phyloP scores from a whole-genome alignment of 2,329 filamentous ascomycete species.

The Leptographium flavum region DNA sequence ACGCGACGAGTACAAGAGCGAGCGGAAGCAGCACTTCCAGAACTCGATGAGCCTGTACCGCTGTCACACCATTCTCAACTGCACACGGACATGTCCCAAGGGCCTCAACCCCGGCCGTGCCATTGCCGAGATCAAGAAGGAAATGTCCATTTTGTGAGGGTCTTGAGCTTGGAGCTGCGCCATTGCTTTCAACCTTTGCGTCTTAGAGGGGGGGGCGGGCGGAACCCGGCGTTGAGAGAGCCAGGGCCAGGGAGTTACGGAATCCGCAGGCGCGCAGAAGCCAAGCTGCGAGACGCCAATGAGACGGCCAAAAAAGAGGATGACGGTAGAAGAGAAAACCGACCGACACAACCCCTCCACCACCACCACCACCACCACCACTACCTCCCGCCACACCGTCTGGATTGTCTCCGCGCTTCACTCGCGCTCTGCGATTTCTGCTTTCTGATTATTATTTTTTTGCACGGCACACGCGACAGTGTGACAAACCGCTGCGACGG shows the following conservation, averaged over 20 bases:
- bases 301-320: background rate
- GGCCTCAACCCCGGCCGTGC: slow-evolving; percentile 89
- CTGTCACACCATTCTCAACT: slow-evolving; percentile 99
- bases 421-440: background rate
- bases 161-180: too few relatives aligned
- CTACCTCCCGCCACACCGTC: too few relatives aligned
- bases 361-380: background rate
- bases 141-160: slow-evolving; percentile 68
- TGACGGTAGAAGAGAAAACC: background rate
- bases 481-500: background rate
- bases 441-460: too few relatives aligned
- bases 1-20: slow-evolving; percentile 74
- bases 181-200: background rate
- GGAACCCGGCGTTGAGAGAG: background rate
- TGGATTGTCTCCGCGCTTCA: background rate
- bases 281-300: background rate
- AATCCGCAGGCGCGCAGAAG: background rate
- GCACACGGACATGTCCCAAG: slow-evolving; percentile 95
- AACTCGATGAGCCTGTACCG: slow-evolving; percentile 99
- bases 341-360: background rate
- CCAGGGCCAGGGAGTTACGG: background rate
- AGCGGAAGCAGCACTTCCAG: slow-evolving; percentile 84
- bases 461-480: too few relatives aligned
- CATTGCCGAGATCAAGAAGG: slow-evolving; percentile 98
- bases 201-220: background rate